Evolutionary conservation across 2,329 filamentous ascomycete genomes (phyloP).

Genomic region (Diaporthe velutina): DNA sequence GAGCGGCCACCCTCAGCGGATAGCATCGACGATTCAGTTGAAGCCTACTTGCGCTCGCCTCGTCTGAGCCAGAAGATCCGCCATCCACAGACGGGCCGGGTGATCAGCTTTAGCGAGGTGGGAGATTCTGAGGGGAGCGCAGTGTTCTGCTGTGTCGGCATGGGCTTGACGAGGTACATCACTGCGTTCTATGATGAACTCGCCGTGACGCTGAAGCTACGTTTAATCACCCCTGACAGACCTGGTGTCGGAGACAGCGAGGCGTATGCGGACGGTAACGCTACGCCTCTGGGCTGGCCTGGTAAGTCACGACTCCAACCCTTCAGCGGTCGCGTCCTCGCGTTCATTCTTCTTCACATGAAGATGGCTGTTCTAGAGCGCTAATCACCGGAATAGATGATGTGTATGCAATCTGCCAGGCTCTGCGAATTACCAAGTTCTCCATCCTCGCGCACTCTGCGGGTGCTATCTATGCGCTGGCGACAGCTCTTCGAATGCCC

Average conservation of each 20-base stretch:
- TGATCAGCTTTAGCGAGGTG: slow-evolving; percentile 97
- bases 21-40: slow-evolving; percentile 89
- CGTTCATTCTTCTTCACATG: slow-evolving; percentile 11
- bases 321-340: slow-evolving; percentile 33
- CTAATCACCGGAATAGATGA: slow-evolving; percentile 68
- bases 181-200: slow-evolving; percentile 98
- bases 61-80: slow-evolving; percentile 89
- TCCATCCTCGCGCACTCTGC: slow-evolving; percentile 96
- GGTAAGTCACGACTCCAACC: slow-evolving; percentile 65
- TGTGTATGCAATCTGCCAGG: slow-evolving; percentile 92
- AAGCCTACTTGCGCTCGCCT: slow-evolving; percentile 85
- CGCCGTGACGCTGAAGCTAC: slow-evolving; percentile 86
- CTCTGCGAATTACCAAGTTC: slow-evolving; percentile 93
- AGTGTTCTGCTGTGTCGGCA: slow-evolving; percentile 96
- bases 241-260: slow-evolving; percentile 96
- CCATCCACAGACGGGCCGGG: slow-evolving; percentile 86
- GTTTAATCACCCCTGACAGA: slow-evolving; percentile 92
- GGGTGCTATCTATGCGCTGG: slow-evolving; percentile 96
- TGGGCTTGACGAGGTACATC: slow-evolving; percentile 96
- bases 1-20: slow-evolving; percentile 84
- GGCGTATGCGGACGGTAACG: slow-evolving; percentile 82
- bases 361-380: neutral
- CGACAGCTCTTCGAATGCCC: slow-evolving; percentile 94
- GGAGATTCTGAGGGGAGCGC: slow-evolving; percentile 92
- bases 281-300: slow-evolving; percentile 93